These are phyloP conservation scores for Saccharomyces kudriavzevii DNA, from an alignment of 805 yeast species.

Conservation along the genomic window DNA sequence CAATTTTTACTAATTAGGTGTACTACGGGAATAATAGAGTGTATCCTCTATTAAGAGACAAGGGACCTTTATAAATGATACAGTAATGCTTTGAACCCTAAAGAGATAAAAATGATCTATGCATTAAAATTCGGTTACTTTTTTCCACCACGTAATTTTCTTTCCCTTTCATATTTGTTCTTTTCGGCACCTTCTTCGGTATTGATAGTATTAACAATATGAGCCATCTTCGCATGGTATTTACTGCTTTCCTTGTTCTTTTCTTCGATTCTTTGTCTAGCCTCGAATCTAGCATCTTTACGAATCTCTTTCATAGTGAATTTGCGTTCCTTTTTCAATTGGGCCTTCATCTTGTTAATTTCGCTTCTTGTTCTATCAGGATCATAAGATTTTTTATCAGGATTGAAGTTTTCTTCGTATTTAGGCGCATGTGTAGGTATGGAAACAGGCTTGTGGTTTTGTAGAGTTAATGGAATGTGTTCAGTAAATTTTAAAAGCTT, in stretches of 20 bases:
- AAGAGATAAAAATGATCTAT: not conserved
- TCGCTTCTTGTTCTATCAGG: conserved; percentile 76
- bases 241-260: conserved; percentile 67
- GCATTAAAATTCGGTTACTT: conserved; percentile 16
- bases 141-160: conserved; percentile 50
- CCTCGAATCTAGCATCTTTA: conserved; percentile 77
- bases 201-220: conserved; percentile 74
- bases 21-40: not conserved
- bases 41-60: not conserved
- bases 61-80: not conserved
- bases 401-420: conserved; percentile 92
- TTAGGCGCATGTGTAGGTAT: conserved; percentile 82
- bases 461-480: conserved; percentile 68
- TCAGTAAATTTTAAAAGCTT: conserved; percentile 46
- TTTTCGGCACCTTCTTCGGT: conserved; percentile 94
- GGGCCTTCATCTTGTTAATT: conserved; percentile 69
- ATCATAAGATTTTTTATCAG: conserved; percentile 88
- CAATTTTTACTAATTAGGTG: not conserved
- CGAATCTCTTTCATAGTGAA: conserved; percentile 82
- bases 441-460: conserved; percentile 75
- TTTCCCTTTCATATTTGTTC: conserved; percentile 85
- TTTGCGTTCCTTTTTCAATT: conserved; percentile 87
- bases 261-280: conserved; percentile 73
- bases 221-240: conserved; percentile 86
- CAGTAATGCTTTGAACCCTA: not conserved